Percentiles rank a stretch among this genome's conserved stretches.
Conservation (phyloP, 2,329 filamentous ascomycete genomes). For the Microascus cirrosus region DNA sequence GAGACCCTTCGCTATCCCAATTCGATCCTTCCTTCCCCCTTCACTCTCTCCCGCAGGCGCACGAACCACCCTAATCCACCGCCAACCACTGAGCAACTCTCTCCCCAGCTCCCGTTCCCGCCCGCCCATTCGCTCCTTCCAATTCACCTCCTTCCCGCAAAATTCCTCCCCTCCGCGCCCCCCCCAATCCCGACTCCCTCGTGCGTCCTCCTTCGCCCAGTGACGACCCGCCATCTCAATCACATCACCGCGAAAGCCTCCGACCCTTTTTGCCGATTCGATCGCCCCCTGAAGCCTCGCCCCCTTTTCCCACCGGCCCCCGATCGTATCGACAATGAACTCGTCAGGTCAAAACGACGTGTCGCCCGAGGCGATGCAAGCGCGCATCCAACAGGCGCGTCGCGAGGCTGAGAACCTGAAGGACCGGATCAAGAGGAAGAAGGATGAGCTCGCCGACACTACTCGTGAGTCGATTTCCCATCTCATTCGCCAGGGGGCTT, state of each 20-base stretch:
- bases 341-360: conserved; percentile 49
- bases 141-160: conserved; percentile 2
- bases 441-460: conserved; percentile 97
- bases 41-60: not conserved
- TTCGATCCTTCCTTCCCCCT: not conserved
- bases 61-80: conserved; percentile 3
- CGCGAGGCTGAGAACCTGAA: conserved; percentile 97
- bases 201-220: not conserved
- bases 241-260: conserved; percentile 1
- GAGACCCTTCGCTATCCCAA: not conserved
- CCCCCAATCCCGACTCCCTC: not conserved
- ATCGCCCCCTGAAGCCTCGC: not conserved
- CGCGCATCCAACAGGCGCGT: conserved; percentile 81
- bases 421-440: conserved; percentile 98
- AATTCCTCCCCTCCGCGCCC: not conserved
- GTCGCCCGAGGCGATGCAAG: conserved; percentile 74
- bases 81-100: not conserved
- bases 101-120: conserved; percentile 2
- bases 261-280: not conserved
- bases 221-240: not conserved
- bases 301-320: not conserved
- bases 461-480: conserved; percentile 59
- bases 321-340: conserved; percentile 33
- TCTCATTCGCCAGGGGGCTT: not conserved
- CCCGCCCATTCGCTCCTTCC: conserved; percentile 5